Base-by-base conservation (phyloP, 2,329 filamentous ascomycete species). In the Westerdykella aurantiaca region DNA sequence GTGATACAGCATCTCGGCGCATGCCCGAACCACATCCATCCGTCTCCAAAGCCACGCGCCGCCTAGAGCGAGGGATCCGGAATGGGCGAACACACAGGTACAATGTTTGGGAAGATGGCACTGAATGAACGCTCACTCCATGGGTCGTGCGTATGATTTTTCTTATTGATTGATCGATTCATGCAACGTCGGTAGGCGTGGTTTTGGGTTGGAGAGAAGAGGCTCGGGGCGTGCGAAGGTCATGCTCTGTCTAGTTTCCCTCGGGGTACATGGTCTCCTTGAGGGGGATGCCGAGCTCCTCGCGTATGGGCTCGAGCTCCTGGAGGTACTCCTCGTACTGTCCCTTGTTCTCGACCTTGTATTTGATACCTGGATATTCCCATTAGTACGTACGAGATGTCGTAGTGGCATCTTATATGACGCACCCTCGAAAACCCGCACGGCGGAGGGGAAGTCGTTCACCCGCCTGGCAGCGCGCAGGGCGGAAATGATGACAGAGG, bases 361-460 rank as follows among this genome's bases (percentile, higher is more conserved):
- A 88, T 78, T 95, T 96, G 81, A 98, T 86, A 67, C 91, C 90
- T 95, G 63, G 31, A 22, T n/a, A n/a, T 23, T 6, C n/a, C 13
- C 12, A 16, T n/a, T 18, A 23, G 33, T 29, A 16, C 22, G 25
- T 16, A 25, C 33, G 12, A 39, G 13, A 12, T 37, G 31, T 37
- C 22, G 18, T 31, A 17, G 23, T 43, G 31, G 13, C 10, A 37
- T 16, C 38, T 13, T 31, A 18, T 7, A 34, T 42, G 47, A 66
- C 81, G 64, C 81, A 95, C 90, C 93, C 82, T 98, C 93, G 71
- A 98, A 98, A 72, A 98, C 85, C 68, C 93, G 88, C 67, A 98
- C 93, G 61, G 93, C 93, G 56, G 93, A 98, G 57, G 93, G 93
- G 78, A 85, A 97, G 79, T 98, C 93, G 74, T 98, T 96, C 69